Base-by-base conservation (phyloP, 176 grass and related monocot genomes). In the Oryza officinalis region DNA sequence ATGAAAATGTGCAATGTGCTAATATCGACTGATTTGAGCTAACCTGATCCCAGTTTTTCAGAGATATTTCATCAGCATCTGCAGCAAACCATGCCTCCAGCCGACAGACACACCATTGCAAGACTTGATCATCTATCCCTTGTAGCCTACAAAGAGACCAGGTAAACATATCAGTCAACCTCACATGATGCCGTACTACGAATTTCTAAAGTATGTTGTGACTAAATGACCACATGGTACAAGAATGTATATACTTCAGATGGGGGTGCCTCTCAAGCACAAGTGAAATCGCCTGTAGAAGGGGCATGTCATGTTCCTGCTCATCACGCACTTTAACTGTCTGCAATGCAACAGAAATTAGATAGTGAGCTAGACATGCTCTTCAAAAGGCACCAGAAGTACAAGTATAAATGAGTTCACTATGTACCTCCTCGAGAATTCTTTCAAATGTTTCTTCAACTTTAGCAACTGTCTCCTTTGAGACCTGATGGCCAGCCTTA, bases 41-140 rank as follows among this genome's bases (percentile, higher is more conserved):
- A 84, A 97, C 95, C 90, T 98, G 96, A 77, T 98, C 96, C 96
- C 96, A 98, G 57, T 92, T 98, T 83, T 98, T 89, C 65, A 98
- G 75, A 67, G 96, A 98, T 76, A 98, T 98, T 72, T 92, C 89
- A 79, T 98, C 93, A 10, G 82, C 85, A 89, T 98, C 93, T 79
- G 93, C 91, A 86, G 96, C 96, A 92, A 98, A 98, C 96, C 96
- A 98, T 75, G 96, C 93, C 69, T 98, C 93, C 9, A 98, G 76
- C 52, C 96, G 84, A 63, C 96, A 92, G 45, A 98, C 80, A 77
- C 90, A 98, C 96, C 96, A 98, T 80, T 98, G 93, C 60, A 98
- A 71, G 57, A 98, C 93, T 64, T 95, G 89, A 81, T 94, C 75
- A 28, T 90, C 85, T 28, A 95, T 63, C 13, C 93, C 93, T 82